These are phyloP conservation scores for Arthroderma sp. DNA, from an alignment of 2,329 filamentous ascomycete species.

Conservation along the genomic window DNA sequence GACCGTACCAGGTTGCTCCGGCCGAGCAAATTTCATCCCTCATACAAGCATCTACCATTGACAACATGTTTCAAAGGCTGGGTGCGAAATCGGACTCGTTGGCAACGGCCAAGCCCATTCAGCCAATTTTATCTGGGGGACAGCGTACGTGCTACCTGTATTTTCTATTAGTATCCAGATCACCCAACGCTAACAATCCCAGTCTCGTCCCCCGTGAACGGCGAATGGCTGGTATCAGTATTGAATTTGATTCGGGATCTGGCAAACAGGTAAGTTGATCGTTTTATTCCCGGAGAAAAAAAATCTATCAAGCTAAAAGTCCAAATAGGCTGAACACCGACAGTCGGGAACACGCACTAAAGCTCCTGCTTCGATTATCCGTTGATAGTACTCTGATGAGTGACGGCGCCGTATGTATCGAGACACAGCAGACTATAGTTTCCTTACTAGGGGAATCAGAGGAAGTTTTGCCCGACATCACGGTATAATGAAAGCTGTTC, in stretches of 20 bases:
- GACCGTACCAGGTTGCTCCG: slow-evolving; percentile 16
- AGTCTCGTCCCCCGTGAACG: slow-evolving; percentile 10
- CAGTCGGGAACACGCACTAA: slow-evolving; percentile 19
- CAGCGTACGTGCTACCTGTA: no score
- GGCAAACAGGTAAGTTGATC: slow-evolving; percentile 17
- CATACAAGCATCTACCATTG: slow-evolving; percentile 28
- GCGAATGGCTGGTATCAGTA: slow-evolving; percentile 20
- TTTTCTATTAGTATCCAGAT: background rate
- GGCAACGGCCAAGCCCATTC: slow-evolving; percentile 7
- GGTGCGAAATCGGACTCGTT: slow-evolving; percentile 41
- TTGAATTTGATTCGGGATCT: slow-evolving; percentile 21
- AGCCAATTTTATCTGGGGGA: background rate
- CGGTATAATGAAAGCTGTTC: slow-evolving; percentile 14
- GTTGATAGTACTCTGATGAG: slow-evolving; percentile 23
- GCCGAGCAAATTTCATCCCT: slow-evolving; percentile 19
- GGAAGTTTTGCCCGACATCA: background rate
- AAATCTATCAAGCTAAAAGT: background rate
- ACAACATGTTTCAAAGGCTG: slow-evolving; percentile 44
- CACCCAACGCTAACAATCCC: background rate
- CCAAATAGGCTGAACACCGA: slow-evolving; percentile 20
- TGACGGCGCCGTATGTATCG: slow-evolving; percentile 18
- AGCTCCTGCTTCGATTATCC: slow-evolving; percentile 24
- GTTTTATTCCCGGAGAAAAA: background rate
- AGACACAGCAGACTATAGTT: slow-evolving; percentile 22
- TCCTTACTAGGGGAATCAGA: slow-evolving; percentile 13